These are phyloP conservation scores for Coniosporium tulheliwenetii DNA, from an alignment of 2,329 filamentous ascomycete species.

Conservation along the genomic window DNA sequence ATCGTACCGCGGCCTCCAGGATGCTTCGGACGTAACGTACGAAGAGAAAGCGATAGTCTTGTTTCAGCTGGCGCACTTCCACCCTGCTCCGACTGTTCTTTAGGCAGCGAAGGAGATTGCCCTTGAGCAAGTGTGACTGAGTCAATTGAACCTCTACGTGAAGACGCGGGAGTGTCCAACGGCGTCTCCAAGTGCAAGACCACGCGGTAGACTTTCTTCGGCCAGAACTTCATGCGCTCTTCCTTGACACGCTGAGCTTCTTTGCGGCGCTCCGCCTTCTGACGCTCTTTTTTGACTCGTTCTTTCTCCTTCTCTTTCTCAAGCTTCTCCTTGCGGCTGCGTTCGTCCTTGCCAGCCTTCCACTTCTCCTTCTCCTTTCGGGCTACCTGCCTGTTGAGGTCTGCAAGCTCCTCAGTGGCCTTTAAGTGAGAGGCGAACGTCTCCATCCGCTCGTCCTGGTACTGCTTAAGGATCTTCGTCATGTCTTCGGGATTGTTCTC, in stretches of 20 bases:
- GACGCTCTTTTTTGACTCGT: constrained; percentile 5
- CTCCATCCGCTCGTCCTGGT: constrained; percentile 13
- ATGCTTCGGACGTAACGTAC: constrained; percentile 42
- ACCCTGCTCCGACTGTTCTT: not conserved
- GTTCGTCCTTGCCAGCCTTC: constrained; percentile 10
- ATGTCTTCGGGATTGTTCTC: constrained; percentile 16
- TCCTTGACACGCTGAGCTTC: constrained; percentile 8
- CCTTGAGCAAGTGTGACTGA: constrained; percentile 7
- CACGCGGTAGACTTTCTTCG: constrained; percentile 18
- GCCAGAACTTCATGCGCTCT: constrained; percentile 21
- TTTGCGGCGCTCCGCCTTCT: constrained; percentile 2
- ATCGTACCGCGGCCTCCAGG: constrained; percentile 48
- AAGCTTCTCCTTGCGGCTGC: constrained; percentile 12
- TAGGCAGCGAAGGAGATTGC: not conserved
- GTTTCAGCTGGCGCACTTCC: constrained; percentile 1
- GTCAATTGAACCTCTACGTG: constrained; percentile 12
- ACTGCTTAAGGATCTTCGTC: constrained; percentile 18
- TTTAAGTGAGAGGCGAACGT: constrained; percentile 11
- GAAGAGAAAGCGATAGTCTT: constrained; percentile 29
- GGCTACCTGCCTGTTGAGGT: constrained; percentile 12
- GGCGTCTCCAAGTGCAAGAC: constrained; percentile 19
- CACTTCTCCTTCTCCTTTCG: constrained; percentile 11
- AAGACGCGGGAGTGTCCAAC: constrained; percentile 13
- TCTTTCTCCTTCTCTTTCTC: constrained; percentile 9
- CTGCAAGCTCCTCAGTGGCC: constrained; percentile 11